Base-by-base conservation (phyloP, 2,329 filamentous ascomycete genomes). In the Penicillium janthinellum region DNA sequence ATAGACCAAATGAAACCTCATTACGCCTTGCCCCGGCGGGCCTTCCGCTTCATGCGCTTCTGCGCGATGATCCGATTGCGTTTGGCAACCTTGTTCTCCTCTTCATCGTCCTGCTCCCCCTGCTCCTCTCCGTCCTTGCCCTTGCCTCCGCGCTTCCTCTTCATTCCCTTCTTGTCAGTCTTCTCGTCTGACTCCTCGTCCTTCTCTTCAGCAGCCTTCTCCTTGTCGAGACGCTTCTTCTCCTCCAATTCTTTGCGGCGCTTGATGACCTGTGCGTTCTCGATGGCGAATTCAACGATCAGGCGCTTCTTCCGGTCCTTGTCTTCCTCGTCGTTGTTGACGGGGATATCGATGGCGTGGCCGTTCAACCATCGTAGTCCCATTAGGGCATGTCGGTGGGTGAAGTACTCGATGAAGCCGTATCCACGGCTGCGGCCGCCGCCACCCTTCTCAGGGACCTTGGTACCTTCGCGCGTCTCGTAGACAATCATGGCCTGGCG, bases 211-310 rank as follows among this genome's bases (percentile, higher is more conserved):
- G 47, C 39, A 20, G 52, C 60, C 38, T 63, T 61, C 45, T 63
- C 64, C 41, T 51, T 39, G 11, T 64, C 58, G 68, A 73, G 15
- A 64, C 67, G 47, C 57, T 65, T 62, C 59, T 64, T 71, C 35
- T 66, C 69, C 57, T 74, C 73, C 57, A 70, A 67, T 60, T 72
- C 75, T 58, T 74, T 76, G 28, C 96, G 85, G 64, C 95, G 84
- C 66, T 88, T 85, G n/a, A 99, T 89, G 1, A 99, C 95, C 71
- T 97, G 93, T 0, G 92, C 93, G 70, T 99, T 99, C 78, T 99
- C 95, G 74, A 99, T 96, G 20, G 95, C 92, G 74, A 99, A 99
- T 76, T 99, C 96, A 39, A 94, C 94, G 71, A 99, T 92, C 54
- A 99, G 79, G 12, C 95, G 85, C 77, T 95, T 93, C 74, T 92